Base-by-base conservation (phyloP, 192 early-diverging fungal species). In the Coemansia sp. region DNA sequence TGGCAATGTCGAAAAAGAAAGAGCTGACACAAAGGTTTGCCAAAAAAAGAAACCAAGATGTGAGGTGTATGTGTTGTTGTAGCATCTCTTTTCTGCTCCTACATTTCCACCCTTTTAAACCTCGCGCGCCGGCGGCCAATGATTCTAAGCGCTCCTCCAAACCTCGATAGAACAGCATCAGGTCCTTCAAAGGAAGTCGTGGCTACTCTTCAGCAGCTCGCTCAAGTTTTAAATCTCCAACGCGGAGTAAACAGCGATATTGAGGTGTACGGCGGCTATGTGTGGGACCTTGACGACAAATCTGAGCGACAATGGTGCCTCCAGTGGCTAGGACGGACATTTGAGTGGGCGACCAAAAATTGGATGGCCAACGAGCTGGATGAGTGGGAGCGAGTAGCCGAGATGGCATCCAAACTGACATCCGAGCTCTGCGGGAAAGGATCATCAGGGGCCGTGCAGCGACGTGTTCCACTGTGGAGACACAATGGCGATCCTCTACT, bases 381-480 rank as follows among this genome's bases (percentile, higher is more conserved):
- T 1, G 53, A 56, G 15, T 56, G 53, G 53, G 53, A 56, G 53
- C 53, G 13, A 56, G 53, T 56, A 6, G 53, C 53, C 16, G 53
- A 56, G 29, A 29, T 56, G 53, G 53, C 53, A 32, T 13, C 53
- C 53, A 56, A 56, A 16, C 53, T 56, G 53, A 56, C 53, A 34
- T 56, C 30, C 29, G 53, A 56, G 53, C 29, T 56, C 12, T 32
- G 53, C 30, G 53, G 53, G 15, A 56, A 56, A 30, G 29, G 29
- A 16, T 29, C 53, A 16, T 56, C 53, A 29, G 53, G 53, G 32
- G 53, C 53, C 13, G 53, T 56, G 53, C 53, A 56, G 53, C 53
- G 53, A 15, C 53, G 53, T 15, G 29, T 56, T 5, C 12, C 53
- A 16, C 53, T 56, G 53, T 56, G 53, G 53, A 56, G 53, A 32